Conservation (phyloP, 2,329 filamentous ascomycete species). For the Pseudogymnoascus sp. region DNA sequence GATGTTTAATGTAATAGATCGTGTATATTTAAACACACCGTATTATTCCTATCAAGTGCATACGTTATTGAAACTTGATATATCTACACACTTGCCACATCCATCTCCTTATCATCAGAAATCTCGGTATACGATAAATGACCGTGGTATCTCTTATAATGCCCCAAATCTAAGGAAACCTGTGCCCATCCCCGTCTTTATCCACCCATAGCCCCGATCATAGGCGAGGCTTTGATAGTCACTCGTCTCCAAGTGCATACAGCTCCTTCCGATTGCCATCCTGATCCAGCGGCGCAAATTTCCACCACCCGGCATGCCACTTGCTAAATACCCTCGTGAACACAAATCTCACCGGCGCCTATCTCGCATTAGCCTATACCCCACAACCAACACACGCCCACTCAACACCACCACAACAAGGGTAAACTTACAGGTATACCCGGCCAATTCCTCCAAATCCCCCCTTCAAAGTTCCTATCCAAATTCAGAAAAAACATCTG, state of each 20-base stretch:
- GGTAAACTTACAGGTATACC: slow-evolving; percentile 5
- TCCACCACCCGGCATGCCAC: slow-evolving; percentile 16
- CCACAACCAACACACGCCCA: background rate
- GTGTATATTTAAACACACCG: background rate
- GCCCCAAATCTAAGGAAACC: background rate
- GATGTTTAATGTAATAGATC: background rate
- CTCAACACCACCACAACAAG: background rate
- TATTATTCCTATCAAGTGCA: background rate
- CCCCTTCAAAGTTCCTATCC: slow-evolving; percentile 17
- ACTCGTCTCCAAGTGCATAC: background rate
- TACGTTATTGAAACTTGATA: background rate
- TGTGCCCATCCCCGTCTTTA: background rate
- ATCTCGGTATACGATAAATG: background rate
- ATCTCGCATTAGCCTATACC: background rate
- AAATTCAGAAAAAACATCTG: slow-evolving; percentile 19
- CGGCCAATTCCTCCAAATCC: slow-evolving; percentile 16
- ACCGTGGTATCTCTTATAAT: background rate
- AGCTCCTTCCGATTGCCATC: slow-evolving; percentile 14
- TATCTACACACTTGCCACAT: background rate
- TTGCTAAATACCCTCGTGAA: slow-evolving; percentile 12
- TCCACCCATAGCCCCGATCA: background rate
- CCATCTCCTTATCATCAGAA: background rate
- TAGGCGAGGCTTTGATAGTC: background rate
- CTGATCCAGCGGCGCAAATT: slow-evolving; percentile 17
- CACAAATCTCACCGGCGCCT: slow-evolving; percentile 13